Evolutionary conservation across 306 rosid species (phyloP), one percentile per base, ranked within the genome.

Genomic region (Trichosanthes truncata): DNA sequence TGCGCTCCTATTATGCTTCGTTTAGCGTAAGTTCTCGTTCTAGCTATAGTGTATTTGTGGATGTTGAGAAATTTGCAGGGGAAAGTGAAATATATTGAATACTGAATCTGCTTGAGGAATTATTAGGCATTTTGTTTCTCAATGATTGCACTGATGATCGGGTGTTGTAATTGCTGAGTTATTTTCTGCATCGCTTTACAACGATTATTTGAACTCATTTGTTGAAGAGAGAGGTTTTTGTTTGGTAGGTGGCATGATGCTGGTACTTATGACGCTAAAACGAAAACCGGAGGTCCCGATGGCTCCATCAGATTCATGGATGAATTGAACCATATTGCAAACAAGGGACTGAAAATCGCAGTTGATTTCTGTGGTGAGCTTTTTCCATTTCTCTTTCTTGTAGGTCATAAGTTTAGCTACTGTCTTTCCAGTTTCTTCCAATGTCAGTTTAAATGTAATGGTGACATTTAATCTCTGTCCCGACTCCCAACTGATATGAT

Each of bases 1-100:
- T 92, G 97, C 14, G 97, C 98, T 67, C 93, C 98, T 74, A 80
- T 91, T 60, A 91, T 94, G 97, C 98, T 94, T 77, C 97, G 95
- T 62, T 80, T 94, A 81, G 98, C 97, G 97, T 94, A 89, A 8
- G 45, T 59, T 78, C 29, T 69, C 18, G 11, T 52, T 43, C 14
- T 29, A 7, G 4, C 26, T 49, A 49, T 35, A 4, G 26, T 61
- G 17, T 29, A 59, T 61, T 9, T 26, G 40, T 61, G 9, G 4
- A 12, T 29, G 3, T 6, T 61, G 9, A 29, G 20, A 29, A 6
- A 61, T 14, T 29, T 29, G 40, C 68, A 61, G 38, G n/a, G 68
- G 40, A 62, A 65, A 65, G 26, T 20, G 48, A 36, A 66, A 66
- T 33, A n/a, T 53, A 48, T 33, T 23, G 12, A 48, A 68, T 18